A percentile compares a stretch with the other conserved stretches of the same genome.
Conservation (phyloP, 2,329 filamentous ascomycete species). For the Gyromitra esculenta region DNA sequence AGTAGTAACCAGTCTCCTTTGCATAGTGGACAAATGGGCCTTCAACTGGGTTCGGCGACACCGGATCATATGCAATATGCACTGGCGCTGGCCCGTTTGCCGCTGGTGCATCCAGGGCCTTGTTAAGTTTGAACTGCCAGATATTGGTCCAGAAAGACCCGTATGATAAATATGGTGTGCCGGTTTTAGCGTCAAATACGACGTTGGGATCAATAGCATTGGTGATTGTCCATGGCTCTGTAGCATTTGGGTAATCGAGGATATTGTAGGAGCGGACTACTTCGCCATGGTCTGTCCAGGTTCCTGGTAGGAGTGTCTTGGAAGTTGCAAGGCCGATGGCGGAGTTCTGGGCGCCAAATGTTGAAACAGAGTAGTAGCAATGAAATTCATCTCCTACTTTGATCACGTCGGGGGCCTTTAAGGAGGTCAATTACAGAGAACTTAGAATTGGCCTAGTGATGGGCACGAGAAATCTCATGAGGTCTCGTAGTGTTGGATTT, state of each 20-base stretch:
- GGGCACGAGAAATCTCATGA: not conserved
- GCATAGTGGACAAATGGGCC: constrained; percentile 64
- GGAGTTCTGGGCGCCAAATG: constrained; percentile 69
- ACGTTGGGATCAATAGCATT: constrained; percentile 69
- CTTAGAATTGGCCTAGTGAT: not conserved
- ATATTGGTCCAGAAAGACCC: constrained; percentile 75
- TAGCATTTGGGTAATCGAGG: constrained; percentile 64
- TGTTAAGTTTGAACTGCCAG: constrained; percentile 67
- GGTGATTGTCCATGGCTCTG: constrained; percentile 65
- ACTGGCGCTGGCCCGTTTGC: constrained; percentile 57
- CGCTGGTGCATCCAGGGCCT: constrained; percentile 57
- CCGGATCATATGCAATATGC: constrained; percentile 67
- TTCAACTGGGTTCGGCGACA: constrained; percentile 67
- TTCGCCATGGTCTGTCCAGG: constrained; percentile 69
- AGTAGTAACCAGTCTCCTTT: constrained; percentile 67
- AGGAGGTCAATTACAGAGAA: not conserved
- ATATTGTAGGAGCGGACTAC: constrained; percentile 57
- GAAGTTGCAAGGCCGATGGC: constrained; percentile 68
- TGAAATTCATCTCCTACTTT: constrained; percentile 70
- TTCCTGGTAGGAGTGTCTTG: constrained; percentile 64
- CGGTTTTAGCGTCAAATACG: constrained; percentile 59
- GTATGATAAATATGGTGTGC: constrained; percentile 67
- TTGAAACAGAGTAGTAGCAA: constrained; percentile 72
- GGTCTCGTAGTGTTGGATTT: too few relatives aligned
- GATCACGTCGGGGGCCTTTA: constrained; percentile 71